Conservation (phyloP, 2,329 filamentous ascomycete species). For the Elsinoe batatas region DNA sequence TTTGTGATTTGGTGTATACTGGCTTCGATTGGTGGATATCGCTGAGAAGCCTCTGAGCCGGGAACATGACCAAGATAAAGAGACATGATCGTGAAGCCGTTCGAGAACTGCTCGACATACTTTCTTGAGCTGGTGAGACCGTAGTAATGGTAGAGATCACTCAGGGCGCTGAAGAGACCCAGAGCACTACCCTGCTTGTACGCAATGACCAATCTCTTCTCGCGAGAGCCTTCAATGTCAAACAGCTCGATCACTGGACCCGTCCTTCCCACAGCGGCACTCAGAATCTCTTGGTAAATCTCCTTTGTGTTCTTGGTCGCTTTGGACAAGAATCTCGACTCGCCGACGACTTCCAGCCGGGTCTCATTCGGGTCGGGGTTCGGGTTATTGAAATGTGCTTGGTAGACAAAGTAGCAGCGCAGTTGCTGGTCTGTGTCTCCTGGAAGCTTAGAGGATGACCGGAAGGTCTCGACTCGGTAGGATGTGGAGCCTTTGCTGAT, state of each 20-base stretch:
- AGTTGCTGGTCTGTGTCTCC: conserved; percentile 68
- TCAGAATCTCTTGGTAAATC: conserved; percentile 90
- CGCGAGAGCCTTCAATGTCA: conserved; percentile 79
- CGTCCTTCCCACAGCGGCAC: conserved; percentile 69
- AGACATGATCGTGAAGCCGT: conserved; percentile 36
- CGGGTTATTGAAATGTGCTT: conserved; percentile 77
- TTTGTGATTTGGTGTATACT: conserved; percentile 99
- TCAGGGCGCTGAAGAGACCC: conserved; percentile 89
- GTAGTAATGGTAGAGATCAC: conserved; percentile 97
- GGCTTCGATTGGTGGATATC: conserved; percentile 73
- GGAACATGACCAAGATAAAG: conserved; percentile 74
- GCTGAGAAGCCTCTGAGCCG: conserved; percentile 44
- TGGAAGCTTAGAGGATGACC: conserved; percentile 73
- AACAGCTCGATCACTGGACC: conserved; percentile 97
- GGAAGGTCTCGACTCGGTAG: conserved; percentile 96
- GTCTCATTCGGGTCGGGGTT: conserved; percentile 69
- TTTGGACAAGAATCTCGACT: conserved; percentile 90
- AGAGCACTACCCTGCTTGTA: conserved; percentile 89
- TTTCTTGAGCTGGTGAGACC: conserved; percentile 92
- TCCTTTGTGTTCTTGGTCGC: conserved; percentile 91
- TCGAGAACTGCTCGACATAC: conserved; percentile 57
- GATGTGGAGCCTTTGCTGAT: conserved; percentile 57
- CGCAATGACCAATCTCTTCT: conserved; percentile 89
- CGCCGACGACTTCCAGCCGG: conserved; percentile 80
- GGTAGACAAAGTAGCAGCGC: conserved; percentile 97